A percentile compares a stretch with the other conserved stretches of the same genome.
These are phyloP conservation scores for Acephala macrosclerotiorum DNA, from an alignment of 2,329 filamentous ascomycete species.

Conservation along the genomic window DNA sequence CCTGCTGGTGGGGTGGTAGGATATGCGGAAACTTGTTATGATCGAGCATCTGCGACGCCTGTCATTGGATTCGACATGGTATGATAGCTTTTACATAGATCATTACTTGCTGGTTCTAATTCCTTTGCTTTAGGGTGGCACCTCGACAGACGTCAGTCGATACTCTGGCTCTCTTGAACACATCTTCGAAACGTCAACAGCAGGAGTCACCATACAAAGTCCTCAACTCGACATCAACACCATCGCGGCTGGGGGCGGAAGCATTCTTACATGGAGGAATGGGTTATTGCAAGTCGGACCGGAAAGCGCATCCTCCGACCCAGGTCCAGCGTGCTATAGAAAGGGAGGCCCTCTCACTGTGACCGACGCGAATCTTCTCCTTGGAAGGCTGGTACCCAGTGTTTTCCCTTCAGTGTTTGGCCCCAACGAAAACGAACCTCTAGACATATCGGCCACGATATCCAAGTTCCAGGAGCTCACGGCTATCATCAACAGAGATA, in stretches of 20 bases:
- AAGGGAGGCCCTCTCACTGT: constrained; percentile 89
- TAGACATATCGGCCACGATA: constrained; percentile 78
- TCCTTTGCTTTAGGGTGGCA: constrained; percentile 56
- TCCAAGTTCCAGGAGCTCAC: constrained; percentile 78
- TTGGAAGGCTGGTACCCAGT: constrained; percentile 82
- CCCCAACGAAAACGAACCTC: constrained; percentile 60
- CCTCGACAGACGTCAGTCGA: constrained; percentile 71
- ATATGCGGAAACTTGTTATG: constrained; percentile 70
- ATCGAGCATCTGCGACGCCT: constrained; percentile 66
- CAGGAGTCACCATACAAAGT: constrained; percentile 78
- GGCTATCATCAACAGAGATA: constrained; percentile 71
- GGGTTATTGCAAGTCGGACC: constrained; percentile 75
- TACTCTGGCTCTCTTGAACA: constrained; percentile 73
- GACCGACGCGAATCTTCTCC: constrained; percentile 86
- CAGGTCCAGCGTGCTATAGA: constrained; percentile 87
- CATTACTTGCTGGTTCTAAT: too few species aligned
- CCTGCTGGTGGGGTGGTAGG: constrained; percentile 74
- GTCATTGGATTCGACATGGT: constrained; percentile 74
- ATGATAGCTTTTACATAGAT: too few species aligned
- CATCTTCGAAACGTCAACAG: constrained; percentile 79
- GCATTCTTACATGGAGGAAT: constrained; percentile 69
- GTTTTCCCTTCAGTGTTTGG: constrained; percentile 78
- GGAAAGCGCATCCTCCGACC: constrained; percentile 73
- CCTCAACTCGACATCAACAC: constrained; percentile 85
- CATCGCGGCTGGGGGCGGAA: constrained; percentile 48